phyloP scores from a whole-genome alignment of 768 basidiomycete species.

The Panaeolus papilionaceus region DNA sequence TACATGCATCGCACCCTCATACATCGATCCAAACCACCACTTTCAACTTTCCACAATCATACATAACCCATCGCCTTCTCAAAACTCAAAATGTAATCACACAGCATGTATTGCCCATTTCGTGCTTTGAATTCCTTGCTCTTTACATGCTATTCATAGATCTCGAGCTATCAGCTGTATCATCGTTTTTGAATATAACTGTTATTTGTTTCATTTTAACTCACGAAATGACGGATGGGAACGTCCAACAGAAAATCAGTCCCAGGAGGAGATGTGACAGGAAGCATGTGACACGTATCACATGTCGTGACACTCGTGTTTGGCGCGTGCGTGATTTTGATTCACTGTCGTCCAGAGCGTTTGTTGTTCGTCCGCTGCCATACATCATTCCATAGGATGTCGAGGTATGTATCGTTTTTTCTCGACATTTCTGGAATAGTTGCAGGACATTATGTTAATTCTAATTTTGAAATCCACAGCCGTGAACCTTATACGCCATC shows the following conservation, averaged over 20 bases:
- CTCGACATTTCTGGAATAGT: too few species aligned
- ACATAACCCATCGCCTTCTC: too few species aligned
- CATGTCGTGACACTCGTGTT: neutral
- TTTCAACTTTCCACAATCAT: neutral
- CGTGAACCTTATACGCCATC: neutral
- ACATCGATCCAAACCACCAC: neutral
- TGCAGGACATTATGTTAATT: too few species aligned
- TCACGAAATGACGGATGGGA: too few species aligned
- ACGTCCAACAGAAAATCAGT: too few species aligned
- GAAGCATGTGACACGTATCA: neutral
- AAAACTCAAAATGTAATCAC: too few species aligned
- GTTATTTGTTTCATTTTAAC: too few species aligned
- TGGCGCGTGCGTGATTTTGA: slow-evolving; percentile 9
- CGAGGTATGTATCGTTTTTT: neutral
- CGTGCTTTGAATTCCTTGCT: too few species aligned
- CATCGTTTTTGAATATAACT: too few species aligned
- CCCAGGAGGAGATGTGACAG: neutral
- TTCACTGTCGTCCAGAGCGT: neutral
- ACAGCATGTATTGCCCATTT: too few species aligned
- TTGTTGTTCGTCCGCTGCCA: neutral
- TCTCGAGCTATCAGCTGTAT: too few species aligned
- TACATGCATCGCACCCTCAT: neutral
- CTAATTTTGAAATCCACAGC: neutral
- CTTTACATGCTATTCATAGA: too few species aligned
- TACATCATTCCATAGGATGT: neutral